phyloP scores from a whole-genome alignment of 768 basidiomycete genomes.

The Obba rivulosa region DNA sequence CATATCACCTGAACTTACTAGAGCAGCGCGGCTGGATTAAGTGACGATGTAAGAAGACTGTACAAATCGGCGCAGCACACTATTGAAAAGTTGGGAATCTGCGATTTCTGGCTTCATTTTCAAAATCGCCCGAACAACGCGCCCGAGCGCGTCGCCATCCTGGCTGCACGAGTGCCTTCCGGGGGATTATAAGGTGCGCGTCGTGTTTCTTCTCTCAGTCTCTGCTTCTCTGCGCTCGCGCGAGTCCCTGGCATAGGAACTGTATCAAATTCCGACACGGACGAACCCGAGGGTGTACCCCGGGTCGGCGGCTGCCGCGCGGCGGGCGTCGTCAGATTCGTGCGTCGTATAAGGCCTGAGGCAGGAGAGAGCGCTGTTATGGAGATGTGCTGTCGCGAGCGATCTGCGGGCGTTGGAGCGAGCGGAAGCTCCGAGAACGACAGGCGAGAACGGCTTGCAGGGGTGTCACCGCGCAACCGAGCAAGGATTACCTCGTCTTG shows the following conservation, averaged over 20 bases:
- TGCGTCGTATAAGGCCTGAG: neutral
- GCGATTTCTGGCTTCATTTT: neutral
- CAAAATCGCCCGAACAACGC: neutral
- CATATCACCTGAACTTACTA: too few relatives aligned
- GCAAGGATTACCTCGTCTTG: neutral
- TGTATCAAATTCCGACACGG: constrained; percentile 6
- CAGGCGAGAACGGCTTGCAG: neutral
- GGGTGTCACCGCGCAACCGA: neutral
- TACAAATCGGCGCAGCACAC: neutral
- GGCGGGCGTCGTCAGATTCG: neutral
- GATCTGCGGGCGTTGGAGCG: neutral
- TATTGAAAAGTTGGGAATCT: neutral
- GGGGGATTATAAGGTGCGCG: constrained; percentile 9
- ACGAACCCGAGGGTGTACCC: neutral
- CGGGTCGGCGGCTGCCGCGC: neutral
- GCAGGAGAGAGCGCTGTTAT: neutral
- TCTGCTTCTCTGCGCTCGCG: constrained; percentile 13
- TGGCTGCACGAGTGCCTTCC: constrained; percentile 9
- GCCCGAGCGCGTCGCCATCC: neutral
- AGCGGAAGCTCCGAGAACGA: neutral
- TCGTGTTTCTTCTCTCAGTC: neutral
- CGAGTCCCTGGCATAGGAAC: constrained; percentile 13
- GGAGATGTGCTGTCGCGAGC: neutral
- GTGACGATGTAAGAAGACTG: too few relatives aligned
- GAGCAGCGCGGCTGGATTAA: too few relatives aligned